Evolutionary conservation across 2,329 filamentous ascomycete species (phyloP), one percentile per base, ranked within the genome.

Genomic region (Diaporthe ilicicola): DNA sequence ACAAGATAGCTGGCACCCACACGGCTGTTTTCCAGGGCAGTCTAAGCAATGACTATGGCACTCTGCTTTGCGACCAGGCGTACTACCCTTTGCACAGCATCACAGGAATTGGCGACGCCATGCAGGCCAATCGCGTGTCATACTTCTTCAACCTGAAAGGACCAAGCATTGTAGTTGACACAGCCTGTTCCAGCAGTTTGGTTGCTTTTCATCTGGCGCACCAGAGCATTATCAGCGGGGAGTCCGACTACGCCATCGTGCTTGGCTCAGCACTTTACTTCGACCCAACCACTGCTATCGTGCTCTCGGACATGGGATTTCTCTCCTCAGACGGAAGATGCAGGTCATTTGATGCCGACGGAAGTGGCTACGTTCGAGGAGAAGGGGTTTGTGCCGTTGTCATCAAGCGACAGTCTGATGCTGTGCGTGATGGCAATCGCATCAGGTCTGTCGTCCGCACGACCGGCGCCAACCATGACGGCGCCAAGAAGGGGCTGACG

Each of bases 351-450:
- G 86, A 88, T 71, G 75, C 76, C 0, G 74, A 76, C 6, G 87
- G 64, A 2, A 80, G 86, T 67, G 88, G 88, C 0, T 90, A 89
- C 73, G 85, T 81, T 1, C 80, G 87, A 8, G 87, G 86, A 1
- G 87, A 89, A 67, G 86, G 83, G 1, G 76, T 82, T 4, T 81
- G 75, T 1, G 74, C 78, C 4, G 54, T 88, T 0, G 67, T 85
- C 1, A 68, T 88, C 0, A 87, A 87, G 76, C 78, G 77, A 0
- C 76, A 87, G 0, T 74, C 76, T 1, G 80, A 82, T 64, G 86
- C 86, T 1, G 62, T 87, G 2, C 71, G 74, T 4, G 82, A 84
- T 54, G 79, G 81, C 7, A 82, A 87, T 71, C 78, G 79, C 0
- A 80, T 83, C 32, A 73, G 78, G 2, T 76, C 75, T 4, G 72